A percentile compares a stretch with the other conserved stretches of the same genome.
Evolutionary conservation across 352 stramenopile genomes (phyloP).

Genomic region (Peronosclerospora sorghi): DNA sequence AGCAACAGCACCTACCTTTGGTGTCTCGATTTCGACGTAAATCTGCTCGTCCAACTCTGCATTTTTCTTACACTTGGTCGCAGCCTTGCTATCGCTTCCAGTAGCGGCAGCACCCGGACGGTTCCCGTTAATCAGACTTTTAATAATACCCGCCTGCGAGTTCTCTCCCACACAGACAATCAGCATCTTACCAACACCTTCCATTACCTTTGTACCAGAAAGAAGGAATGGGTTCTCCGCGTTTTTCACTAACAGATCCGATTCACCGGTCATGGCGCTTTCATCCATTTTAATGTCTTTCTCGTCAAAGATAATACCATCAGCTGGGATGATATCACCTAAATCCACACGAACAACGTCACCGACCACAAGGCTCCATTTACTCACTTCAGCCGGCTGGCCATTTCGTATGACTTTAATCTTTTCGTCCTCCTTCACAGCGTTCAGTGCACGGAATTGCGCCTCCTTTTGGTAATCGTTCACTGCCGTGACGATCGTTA

Average conservation of each 20-base stretch:
- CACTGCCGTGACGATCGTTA: constrained; percentile 74
- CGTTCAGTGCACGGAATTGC: constrained; percentile 80
- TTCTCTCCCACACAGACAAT: constrained; percentile 86
- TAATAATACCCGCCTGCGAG: constrained; percentile 87
- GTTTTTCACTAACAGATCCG: constrained; percentile 74
- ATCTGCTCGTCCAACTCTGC: constrained; percentile 13
- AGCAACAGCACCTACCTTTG: constrained; percentile 14
- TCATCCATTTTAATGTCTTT: constrained; percentile 87
- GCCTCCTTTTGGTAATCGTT: constrained; percentile 89
- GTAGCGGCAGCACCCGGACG: constrained; percentile 40
- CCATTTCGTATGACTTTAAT: constrained; percentile 72
- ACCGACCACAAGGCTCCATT: constrained; percentile 81
- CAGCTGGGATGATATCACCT: constrained; percentile 86
- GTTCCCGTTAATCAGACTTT: constrained; percentile 62
- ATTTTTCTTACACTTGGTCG: constrained; percentile 14
- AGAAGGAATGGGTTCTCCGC: constrained; percentile 79
- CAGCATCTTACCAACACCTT: constrained; percentile 86
- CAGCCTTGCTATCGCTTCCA: constrained; percentile 12
- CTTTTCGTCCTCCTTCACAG: constrained; percentile 63
- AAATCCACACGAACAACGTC: constrained; percentile 76
- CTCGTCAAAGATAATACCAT: constrained; percentile 77
- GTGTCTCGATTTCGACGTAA: constrained; percentile 47
- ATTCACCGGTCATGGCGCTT: constrained; percentile 85
- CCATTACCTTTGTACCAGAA: constrained; percentile 86
- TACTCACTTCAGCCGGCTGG: constrained; percentile 38